Base-by-base conservation (phyloP, 306 rosid genomes). In the Heteromeles arbutifolia region DNA sequence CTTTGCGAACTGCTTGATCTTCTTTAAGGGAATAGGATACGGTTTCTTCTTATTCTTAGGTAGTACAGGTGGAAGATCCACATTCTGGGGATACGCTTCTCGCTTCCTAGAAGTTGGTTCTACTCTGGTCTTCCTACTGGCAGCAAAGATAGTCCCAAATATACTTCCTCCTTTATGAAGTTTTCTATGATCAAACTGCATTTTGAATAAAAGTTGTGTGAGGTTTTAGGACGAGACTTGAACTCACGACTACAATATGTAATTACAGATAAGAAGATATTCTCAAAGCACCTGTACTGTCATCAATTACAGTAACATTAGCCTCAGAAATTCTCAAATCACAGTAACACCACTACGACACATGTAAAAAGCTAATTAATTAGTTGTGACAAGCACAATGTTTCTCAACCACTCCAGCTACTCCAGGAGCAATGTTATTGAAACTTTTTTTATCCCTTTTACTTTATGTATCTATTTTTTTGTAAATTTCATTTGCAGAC, bases 21-120 rank as follows among this genome's bases (percentile, higher is more conserved):
- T 76, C 77, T 88, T 88, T 24, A 92, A 68, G 75, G 98, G 98
- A 73, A 95, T 84, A 22, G 96, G 90, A 79, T 41, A 92, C n/a
- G 97, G 97, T 79, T 95, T 95, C 83, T 92, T 95, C 90, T 95
- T 92, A 34, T 82, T 83, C 85, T 86, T 92, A 15, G 98, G 93
- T 11, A 86, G 86, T 28, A 48, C 44, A 8, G 83, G 79, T 29
- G 98, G 97, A 68, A 95, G 90, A 76, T 95, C 97, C 62, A 81
- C 93, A 81, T 95, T 95, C 82, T 92, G 97, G 50, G 86, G 89
- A 68, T 37, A 14, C 29, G 43, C 5, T 43, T 84, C 81, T 73
- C 25, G 87, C 78, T 66, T 85, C 90, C 78, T 79, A 71, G 43
- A 67, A 69, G 65, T 11, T 50, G 77, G 79, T 48, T 80, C 78